These are phyloP conservation scores for Salix viminalis DNA, from an alignment of 345 rosid genomes.

Conservation along the genomic window DNA sequence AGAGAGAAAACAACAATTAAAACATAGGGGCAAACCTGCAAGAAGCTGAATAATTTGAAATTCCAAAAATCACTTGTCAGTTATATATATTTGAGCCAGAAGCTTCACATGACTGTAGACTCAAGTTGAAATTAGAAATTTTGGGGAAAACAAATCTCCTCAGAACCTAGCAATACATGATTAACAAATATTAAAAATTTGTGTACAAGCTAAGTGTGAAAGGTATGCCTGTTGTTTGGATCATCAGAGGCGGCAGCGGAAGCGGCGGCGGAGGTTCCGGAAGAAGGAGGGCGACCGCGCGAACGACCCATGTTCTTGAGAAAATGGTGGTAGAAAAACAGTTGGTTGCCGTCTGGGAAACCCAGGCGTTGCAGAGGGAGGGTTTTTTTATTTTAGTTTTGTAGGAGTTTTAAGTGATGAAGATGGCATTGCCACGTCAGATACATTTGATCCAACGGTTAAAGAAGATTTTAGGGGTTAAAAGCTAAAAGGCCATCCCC, in stretches of 20 bases:
- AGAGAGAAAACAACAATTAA: background rate
- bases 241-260: background rate
- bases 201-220: too few relatives aligned
- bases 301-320: conserved; percentile 34
- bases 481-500: too few relatives aligned
- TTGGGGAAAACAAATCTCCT: background rate
- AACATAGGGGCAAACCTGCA: background rate
- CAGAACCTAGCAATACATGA: background rate
- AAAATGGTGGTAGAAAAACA: too few relatives aligned
- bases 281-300: conserved; percentile 17
- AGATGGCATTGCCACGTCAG: too few relatives aligned
- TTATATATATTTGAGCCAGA: background rate
- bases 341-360: too few relatives aligned
- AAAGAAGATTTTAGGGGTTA: too few relatives aligned
- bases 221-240: too few relatives aligned
- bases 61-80: background rate
- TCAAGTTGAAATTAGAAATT: background rate
- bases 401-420: too few relatives aligned
- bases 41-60: background rate
- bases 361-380: too few relatives aligned
- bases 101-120: background rate
- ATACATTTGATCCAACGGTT: too few relatives aligned
- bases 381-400: too few relatives aligned
- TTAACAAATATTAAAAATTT: background rate
- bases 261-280: conserved; percentile 14